Conservation (phyloP, 2,329 filamentous ascomycete genomes). For the Didymella lethalis region DNA sequence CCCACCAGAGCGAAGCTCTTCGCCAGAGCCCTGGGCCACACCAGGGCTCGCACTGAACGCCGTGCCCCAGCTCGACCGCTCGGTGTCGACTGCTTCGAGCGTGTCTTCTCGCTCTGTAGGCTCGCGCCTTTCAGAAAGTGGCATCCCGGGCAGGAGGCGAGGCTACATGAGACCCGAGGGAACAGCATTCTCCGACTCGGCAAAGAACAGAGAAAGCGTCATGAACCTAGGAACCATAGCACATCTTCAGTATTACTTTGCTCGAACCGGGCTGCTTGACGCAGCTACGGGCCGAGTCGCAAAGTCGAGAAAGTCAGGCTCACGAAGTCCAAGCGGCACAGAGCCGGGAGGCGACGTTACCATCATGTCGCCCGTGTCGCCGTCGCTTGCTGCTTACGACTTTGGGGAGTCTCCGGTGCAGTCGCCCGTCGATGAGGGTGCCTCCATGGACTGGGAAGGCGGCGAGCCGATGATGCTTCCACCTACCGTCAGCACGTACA, state of each 20-base stretch:
- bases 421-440: slow-evolving; percentile 63
- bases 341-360: slow-evolving; percentile 43
- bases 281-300: slow-evolving; percentile 89
- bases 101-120: slow-evolving; percentile 69
- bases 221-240: slow-evolving; percentile 96
- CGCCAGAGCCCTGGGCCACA: slow-evolving; percentile 70
- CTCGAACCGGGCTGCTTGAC: slow-evolving; percentile 88
- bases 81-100: slow-evolving; percentile 67
- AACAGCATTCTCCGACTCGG: slow-evolving; percentile 89
- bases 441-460: slow-evolving; percentile 61
- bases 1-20: slow-evolving; percentile 54
- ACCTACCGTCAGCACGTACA: slow-evolving; percentile 97
- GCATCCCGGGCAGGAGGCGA: slow-evolving; percentile 62
- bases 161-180: slow-evolving; percentile 89
- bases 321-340: slow-evolving; percentile 44
- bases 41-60: slow-evolving; percentile 70
- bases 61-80: slow-evolving; percentile 67
- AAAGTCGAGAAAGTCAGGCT: slow-evolving; percentile 66
- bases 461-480: slow-evolving; percentile 83
- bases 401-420: slow-evolving; percentile 55
- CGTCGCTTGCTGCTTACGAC: slow-evolving; percentile 36
- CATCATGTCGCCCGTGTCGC: slow-evolving; percentile 34
- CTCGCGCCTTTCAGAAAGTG: slow-evolving; percentile 58
- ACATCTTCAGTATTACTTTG: slow-evolving; percentile 98
- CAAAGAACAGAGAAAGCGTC: slow-evolving; percentile 89